Base-by-base conservation (phyloP, 208 protist genomes). In the Crithidia brevicula region DNA sequence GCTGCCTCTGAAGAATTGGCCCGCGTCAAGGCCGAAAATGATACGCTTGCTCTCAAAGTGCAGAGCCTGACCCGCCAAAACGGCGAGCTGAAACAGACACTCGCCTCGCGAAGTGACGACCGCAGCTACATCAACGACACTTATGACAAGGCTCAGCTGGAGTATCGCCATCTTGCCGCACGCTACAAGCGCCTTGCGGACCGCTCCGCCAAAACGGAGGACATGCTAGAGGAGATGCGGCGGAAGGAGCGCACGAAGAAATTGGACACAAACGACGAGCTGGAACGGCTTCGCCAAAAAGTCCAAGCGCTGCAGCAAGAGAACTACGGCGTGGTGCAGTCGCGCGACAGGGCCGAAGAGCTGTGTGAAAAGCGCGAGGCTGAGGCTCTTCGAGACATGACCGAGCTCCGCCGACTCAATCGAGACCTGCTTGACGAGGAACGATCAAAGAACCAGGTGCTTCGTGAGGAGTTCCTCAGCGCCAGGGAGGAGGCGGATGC, bases 151-250 rank as follows among this genome's bases (percentile, higher is more conserved):
- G 75, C 85, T 28, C 84, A 83, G 31, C 73, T 92, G 0, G 91
- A 96, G 57, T 92, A 92, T 57, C 83, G 83, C n/a, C 91, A 96
- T 51, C 72, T 96, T 20, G 84, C 86, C 7, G 53, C 81, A 8
- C 77, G 75, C 20, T 71, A 92, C 61, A 87, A 77, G 25, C 65
- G 79, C 22, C 74, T 92, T 28, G 52, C 81, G 8, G 89, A 95
- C 73, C 85, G 76, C 16, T 66, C 61, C 23, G 43, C 64, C 13
- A 89, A 85, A 49, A 74, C 68, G 4, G 75, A 86, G 38, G 77
- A 86, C 47, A 81, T 83, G 52, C 38, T 95, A 38, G 54, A 69
- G 10, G 82, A 88, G 49, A 49, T 85, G 54, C 76, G 72, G 6
- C 40, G 59, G 25, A 76, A 69, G 56, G 86, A 88, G 43, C 53